Base-by-base conservation (phyloP, 2,329 filamentous ascomycete species). In the Hortaea sp. region DNA sequence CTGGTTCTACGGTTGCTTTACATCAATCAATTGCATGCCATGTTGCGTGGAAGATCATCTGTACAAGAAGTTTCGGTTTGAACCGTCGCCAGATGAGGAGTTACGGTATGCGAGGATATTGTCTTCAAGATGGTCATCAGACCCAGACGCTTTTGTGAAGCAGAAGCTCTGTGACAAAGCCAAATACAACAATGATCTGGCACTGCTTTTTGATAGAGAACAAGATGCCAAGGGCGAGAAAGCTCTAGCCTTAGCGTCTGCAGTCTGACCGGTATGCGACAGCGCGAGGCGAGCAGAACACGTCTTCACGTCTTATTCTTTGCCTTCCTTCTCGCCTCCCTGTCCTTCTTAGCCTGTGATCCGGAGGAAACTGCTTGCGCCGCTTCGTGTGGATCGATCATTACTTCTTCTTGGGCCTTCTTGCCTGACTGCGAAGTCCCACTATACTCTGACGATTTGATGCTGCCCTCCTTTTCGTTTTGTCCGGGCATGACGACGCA, bases 171-270 rank as follows among this genome's bases (percentile, higher is more conserved):
- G 28, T 30, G 40, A 42, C 40, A 42, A 29, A 28, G 37, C 38
- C 10, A 27, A 10, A 41, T 41, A 45, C 31, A 29, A 45, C 31
- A 34, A 41, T 12, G 43, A 41, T 5, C 9, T 45, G 43, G 43
- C 43, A 13, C 35, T 13, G 6, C 35, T 40, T 29, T 41, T 40
- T 37, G 29, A 31, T 34, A 7, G 7, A 7, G 31, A 11, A 11
- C 31, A 47, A 31, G 7, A 42, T 28, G n/a, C 6, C 9, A 29
- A 11, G 6, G 40, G 10, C 13, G 31, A 34, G n/a, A 34, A n/a
- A 7, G n/a, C n/a, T 34, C 7, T 34, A n/a, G 31, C 31, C 31
- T n/a, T n/a, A n/a, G 7, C n/a, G n/a, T 34, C 31, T 34, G 31
- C 31, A 34, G 31, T n/a, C n/a, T 34, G 7, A 7, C 7, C n/a